A percentile compares a stretch with the other conserved stretches of the same genome.
Evolutionary conservation across 2,329 filamentous ascomycete species (phyloP).

Genomic region (Colletotrichum sp.): DNA sequence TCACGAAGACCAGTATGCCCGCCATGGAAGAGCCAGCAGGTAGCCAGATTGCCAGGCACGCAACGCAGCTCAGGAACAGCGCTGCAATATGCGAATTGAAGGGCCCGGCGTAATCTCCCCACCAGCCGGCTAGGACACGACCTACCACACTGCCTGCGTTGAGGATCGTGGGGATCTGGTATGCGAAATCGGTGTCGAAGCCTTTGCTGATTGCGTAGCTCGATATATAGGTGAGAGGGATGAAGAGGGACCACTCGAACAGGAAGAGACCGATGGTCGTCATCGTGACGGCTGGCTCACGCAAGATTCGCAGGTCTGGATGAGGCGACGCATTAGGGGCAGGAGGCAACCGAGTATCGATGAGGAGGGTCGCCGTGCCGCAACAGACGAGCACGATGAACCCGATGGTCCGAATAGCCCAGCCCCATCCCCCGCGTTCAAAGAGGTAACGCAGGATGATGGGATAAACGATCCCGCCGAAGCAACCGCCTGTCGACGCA

Average conservation of each 20-base stretch:
- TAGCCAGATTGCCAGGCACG: conserved; percentile 79
- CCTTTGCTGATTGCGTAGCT: conserved; percentile 74
- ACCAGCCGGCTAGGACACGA: conserved; percentile 77
- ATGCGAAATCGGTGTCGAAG: conserved; percentile 70
- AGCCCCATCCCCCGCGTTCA: conserved; percentile 53
- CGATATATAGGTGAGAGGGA: conserved; percentile 83
- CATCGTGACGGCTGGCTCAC: conserved; percentile 64
- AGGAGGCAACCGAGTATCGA: conserved; percentile 66
- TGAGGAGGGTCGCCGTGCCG: conserved; percentile 51
- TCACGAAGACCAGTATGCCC: conserved; percentile 73
- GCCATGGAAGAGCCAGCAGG: conserved; percentile 63
- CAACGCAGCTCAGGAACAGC: conserved; percentile 64
- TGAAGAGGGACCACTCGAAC: conserved; percentile 76
- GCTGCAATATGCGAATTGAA: conserved; percentile 84
- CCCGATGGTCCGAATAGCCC: conserved; percentile 56
- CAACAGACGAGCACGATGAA: conserved; percentile 51
- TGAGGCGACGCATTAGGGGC: conserved; percentile 61
- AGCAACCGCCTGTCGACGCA: conserved; percentile 75
- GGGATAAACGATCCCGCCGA: conserved; percentile 72
- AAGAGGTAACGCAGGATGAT: conserved; percentile 57
- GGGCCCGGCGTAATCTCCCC: conserved; percentile 79
- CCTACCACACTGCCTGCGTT: conserved; percentile 84
- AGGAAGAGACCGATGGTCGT: conserved; percentile 73
- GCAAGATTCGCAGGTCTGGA: conserved; percentile 72
- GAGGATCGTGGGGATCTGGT: conserved; percentile 80